A percentile compares a stretch with the other conserved stretches of the same genome.
Conservation (phyloP, 2,329 filamentous ascomycete genomes). For the Aureobasidium sp. region DNA sequence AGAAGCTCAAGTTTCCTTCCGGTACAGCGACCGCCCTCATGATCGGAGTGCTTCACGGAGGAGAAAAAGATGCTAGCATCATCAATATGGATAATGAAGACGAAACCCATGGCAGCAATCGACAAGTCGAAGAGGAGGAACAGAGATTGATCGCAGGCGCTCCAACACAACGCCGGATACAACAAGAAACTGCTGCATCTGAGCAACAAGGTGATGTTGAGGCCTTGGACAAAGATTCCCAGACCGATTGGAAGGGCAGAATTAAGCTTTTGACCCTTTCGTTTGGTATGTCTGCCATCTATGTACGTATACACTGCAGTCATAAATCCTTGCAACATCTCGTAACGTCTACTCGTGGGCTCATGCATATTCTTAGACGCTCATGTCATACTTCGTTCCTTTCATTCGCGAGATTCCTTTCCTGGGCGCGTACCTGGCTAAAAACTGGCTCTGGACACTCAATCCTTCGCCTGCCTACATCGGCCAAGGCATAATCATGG, state of each 20-base stretch:
- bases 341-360: not conserved
- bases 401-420: constrained; percentile 77
- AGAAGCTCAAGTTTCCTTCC: constrained; percentile 88
- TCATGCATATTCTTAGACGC: constrained; percentile 47
- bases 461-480: constrained; percentile 97
- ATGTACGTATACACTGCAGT: constrained; percentile 27
- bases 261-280: constrained; percentile 51
- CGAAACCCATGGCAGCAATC: constrained; percentile 16
- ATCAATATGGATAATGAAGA: constrained; percentile 31
- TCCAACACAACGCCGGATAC: not conserved
- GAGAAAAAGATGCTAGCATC: constrained; percentile 27
- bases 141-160: not conserved
- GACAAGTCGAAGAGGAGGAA: constrained; percentile 4
- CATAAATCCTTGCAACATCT: not conserved
- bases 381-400: constrained; percentile 85
- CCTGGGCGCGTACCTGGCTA: constrained; percentile 65
- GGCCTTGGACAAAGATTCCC: constrained; percentile 25
- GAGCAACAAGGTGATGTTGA: constrained; percentile 14
- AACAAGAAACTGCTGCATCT: not conserved
- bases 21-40: constrained; percentile 92
- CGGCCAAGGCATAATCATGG: constrained; percentile 98
- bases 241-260: constrained; percentile 51
- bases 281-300: constrained; percentile 49
- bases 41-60: constrained; percentile 80
- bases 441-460: constrained; percentile 86